phyloP scores from a whole-genome alignment of 371 early-diverging fungal species.

The Apophysomyces elegans region DNA sequence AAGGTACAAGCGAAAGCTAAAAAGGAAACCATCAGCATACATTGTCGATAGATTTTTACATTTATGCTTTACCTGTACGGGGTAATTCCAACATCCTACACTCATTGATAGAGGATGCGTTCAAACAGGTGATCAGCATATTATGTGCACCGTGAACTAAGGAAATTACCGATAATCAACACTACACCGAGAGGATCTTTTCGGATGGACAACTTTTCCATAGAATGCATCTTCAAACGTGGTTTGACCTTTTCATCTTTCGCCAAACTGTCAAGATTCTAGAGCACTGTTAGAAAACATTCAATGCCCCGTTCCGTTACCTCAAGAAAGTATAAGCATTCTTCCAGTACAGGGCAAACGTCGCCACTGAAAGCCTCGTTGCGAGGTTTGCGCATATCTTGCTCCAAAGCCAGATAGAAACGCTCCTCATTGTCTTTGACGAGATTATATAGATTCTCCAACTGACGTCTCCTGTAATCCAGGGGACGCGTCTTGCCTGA shows the following conservation, averaged over 20 bases:
- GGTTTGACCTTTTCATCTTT: constrained; percentile 54
- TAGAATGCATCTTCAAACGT: constrained; percentile 28
- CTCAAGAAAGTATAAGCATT: constrained; percentile 50
- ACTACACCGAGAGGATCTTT: constrained; percentile 83
- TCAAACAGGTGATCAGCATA: background rate
- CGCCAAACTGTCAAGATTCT: constrained; percentile 68
- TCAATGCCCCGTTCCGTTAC: constrained; percentile 16
- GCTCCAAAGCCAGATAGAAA: constrained; percentile 61
- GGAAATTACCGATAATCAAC: constrained; percentile 50
- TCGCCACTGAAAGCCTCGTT: constrained; percentile 65
- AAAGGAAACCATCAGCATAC: background rate
- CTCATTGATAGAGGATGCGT: no score
- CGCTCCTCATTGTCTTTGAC: constrained; percentile 69
- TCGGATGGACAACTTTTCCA: constrained; percentile 58
- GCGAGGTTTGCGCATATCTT: constrained; percentile 72
- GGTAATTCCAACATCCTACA: constrained; percentile 54
- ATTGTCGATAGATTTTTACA: background rate
- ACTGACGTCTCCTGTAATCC: constrained; percentile 69
- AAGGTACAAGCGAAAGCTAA: constrained; percentile 30
- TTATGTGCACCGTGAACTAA: background rate
- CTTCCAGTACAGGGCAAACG: constrained; percentile 61
- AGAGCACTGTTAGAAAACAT: background rate
- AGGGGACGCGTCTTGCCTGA: constrained; percentile 53
- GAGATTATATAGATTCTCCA: constrained; percentile 66
- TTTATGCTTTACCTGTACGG: constrained; percentile 36